Percentiles rank a stretch among this genome's conserved stretches.
phyloP scores from a whole-genome alignment of 169 alveolate species.

The Pseudocohnilembus persalinus region DNA sequence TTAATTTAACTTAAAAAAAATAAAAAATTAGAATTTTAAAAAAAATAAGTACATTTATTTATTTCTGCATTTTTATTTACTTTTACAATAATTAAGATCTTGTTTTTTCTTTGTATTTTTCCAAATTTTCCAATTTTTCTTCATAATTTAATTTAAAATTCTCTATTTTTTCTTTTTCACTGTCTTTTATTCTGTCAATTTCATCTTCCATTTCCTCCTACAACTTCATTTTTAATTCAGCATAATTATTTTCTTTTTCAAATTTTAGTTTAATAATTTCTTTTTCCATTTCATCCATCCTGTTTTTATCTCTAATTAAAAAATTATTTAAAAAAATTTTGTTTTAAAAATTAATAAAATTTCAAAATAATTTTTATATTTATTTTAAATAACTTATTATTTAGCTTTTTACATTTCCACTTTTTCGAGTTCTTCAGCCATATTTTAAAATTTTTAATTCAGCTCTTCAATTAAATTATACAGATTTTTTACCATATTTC shows the following conservation, averaged over 20 bases:
- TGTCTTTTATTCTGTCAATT: slow-evolving; percentile 26
- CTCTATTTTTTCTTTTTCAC: slow-evolving; percentile 11
- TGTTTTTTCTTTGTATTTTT: neutral
- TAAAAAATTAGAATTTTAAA: neutral
- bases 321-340: slow-evolving; percentile 10
- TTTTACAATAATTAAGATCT: no score
- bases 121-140: slow-evolving; percentile 2
- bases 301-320: slow-evolving; percentile 30
- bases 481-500: slow-evolving; percentile 44
- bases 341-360: slow-evolving; percentile 22
- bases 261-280: slow-evolving; percentile 23
- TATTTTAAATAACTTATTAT: slow-evolving; percentile 10
- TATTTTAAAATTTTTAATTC: slow-evolving; percentile 16
- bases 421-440: neutral
- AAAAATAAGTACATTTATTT: neutral
- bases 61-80: neutral
- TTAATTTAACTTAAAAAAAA: neutral
- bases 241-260: slow-evolving; percentile 18
- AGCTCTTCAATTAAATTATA: slow-evolving; percentile 33
- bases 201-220: slow-evolving; percentile 42
- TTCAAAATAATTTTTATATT: slow-evolving; percentile 17
- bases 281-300: slow-evolving; percentile 19
- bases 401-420: slow-evolving; percentile 4
- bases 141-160: slow-evolving; percentile 14
- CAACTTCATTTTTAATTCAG: slow-evolving; percentile 11